phyloP scores from a whole-genome alignment of 208 protist genomes.

The Balamuthia mandrillaris region DNA sequence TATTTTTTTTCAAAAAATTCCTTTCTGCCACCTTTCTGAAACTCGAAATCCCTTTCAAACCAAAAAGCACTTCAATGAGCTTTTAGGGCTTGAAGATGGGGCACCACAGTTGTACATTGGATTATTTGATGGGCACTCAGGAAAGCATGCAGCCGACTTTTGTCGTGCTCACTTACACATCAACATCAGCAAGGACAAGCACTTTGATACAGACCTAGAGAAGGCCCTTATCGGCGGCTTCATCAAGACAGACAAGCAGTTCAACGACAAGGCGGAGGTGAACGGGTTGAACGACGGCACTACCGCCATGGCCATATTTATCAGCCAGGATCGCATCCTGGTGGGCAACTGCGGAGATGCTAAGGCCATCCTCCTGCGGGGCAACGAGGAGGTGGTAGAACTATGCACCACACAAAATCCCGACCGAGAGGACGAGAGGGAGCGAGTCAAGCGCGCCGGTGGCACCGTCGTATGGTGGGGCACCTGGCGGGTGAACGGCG shows the following conservation, averaged over 20 bases:
- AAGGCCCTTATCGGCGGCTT: background rate
- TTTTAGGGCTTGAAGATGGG: background rate
- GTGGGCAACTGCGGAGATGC: conserved; percentile 16
- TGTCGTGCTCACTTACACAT: background rate
- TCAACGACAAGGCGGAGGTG: background rate
- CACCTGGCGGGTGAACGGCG: conserved; percentile 8
- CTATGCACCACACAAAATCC: background rate
- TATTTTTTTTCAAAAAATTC: background rate
- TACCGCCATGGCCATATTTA: background rate
- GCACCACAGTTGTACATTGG: background rate
- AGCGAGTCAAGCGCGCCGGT: background rate
- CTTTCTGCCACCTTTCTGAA: background rate
- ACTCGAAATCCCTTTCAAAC: background rate
- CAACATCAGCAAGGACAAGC: background rate
- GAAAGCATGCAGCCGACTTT: background rate
- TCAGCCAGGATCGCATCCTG: background rate
- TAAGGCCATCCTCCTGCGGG: background rate
- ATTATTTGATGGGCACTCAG: background rate
- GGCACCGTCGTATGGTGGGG: conserved; percentile 3
- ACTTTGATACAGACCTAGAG: background rate
- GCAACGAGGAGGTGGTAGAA: background rate
- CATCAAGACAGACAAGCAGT: background rate
- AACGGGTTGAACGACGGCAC: background rate
- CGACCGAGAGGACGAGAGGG: background rate
- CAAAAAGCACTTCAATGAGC: conserved; percentile 3